Evolutionary conservation across 2,329 filamentous ascomycete genomes (phyloP), one percentile per base, ranked within the genome.

Genomic region (Talaromyces marneffei): DNA sequence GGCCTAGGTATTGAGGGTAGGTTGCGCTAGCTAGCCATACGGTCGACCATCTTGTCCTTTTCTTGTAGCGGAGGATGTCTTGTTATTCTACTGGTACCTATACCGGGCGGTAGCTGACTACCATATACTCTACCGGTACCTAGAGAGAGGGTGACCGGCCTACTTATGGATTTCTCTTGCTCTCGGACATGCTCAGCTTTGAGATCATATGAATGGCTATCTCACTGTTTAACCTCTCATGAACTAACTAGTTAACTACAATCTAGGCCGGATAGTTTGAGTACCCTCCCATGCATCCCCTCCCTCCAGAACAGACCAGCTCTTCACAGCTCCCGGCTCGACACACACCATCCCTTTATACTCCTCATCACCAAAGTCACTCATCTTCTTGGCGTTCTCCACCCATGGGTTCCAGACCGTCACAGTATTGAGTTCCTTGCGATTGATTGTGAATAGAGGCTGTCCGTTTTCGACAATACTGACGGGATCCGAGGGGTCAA

Each of bases 321-420:
- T 85, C 66, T 84, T 82, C 18, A 97, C 93, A 9, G 87, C 84
- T 12, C 94, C 94, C 2, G 93, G 90, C 81, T 99, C 94, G 56
- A 97, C 85, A 72, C 94, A 97, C 46, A 99, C 80, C 91, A 97
- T 97, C 62, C 91, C 85, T 81, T 91, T 91, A 81, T 88, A 97
- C 39, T 90, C 94, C 59, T 92, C 89, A 71, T 95, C 89, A 62
- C 83, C 84, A 73, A 97, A 97, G 75, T 99, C 94, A 57, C 80
- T 86, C 78, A 96, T 96, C 4, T 83, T 83, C 68, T 86, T 85
- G 1, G 90, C 86, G 80, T 95, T 96, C 65, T 92, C 90, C 42
- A 83, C 82, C 92, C 93, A 97, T 1, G 94, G 94, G 77, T 99
- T 99, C 94, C 94, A 99, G 31, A 97, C 89, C 1, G 97, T 93